Conservation (phyloP, 306 rosid genomes). For the Casuarina cunninghamiana region DNA sequence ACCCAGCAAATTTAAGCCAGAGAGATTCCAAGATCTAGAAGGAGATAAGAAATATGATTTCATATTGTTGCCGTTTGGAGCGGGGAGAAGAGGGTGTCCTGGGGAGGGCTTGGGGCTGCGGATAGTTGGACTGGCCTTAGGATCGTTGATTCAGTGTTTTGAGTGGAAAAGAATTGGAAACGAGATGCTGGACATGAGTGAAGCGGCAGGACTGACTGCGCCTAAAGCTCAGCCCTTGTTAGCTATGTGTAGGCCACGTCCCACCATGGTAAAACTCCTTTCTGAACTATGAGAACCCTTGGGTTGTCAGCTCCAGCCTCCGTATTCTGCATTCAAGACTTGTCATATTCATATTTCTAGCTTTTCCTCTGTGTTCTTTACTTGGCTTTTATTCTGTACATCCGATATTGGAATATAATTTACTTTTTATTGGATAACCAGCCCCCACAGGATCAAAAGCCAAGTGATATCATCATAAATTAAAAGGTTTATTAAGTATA, state of each 20-base stretch:
- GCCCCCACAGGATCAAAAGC: no score
- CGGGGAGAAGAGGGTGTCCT: constrained; percentile 25
- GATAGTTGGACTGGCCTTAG: constrained; percentile 27
- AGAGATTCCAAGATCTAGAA: constrained; percentile 34
- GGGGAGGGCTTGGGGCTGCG: constrained; percentile 2
- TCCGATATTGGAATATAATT: no score
- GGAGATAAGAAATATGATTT: background rate
- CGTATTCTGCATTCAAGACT: no score
- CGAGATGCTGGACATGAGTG: constrained; percentile 33
- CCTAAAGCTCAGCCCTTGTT: constrained; percentile 32
- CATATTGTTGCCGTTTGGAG: constrained; percentile 30
- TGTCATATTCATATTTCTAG: no score
- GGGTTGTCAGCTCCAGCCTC: background rate
- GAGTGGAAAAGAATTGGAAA: constrained; percentile 32
- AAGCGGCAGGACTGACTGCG: constrained; percentile 20
- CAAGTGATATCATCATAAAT: no score
- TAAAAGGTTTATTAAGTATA: no score
- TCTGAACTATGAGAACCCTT: background rate
- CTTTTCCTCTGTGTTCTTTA: no score
- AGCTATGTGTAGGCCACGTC: constrained; percentile 23
- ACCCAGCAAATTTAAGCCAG: constrained; percentile 33
- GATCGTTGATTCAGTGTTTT: constrained; percentile 32
- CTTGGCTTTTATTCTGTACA: no score
- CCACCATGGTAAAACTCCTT: background rate
- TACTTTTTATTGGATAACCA: no score